Conservation (phyloP, 2,329 filamentous ascomycete species). For the Cercospora sp. region DNA sequence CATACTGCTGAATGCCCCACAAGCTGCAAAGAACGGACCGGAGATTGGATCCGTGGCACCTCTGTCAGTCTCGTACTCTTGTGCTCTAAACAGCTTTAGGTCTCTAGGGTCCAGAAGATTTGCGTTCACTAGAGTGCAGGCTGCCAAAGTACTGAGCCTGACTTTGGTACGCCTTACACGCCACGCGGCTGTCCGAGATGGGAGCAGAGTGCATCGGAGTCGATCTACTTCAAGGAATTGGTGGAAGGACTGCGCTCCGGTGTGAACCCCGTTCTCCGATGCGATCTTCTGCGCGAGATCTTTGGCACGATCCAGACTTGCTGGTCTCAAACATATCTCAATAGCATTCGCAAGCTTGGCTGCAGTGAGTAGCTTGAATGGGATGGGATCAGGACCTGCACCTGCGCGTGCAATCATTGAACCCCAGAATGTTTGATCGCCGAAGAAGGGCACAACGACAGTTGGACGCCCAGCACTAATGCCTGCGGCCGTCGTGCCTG, state of each 20-base stretch:
- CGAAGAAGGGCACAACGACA: slow-evolving; percentile 58
- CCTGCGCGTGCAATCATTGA: slow-evolving; percentile 52
- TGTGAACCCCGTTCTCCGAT: slow-evolving; percentile 44
- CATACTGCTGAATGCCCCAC: slow-evolving; percentile 76
- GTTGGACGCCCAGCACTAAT: slow-evolving; percentile 56
- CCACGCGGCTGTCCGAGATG: slow-evolving; percentile 72
- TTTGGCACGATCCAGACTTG: slow-evolving; percentile 41
- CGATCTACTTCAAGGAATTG: slow-evolving; percentile 59
- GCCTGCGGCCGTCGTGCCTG: slow-evolving; percentile 59
- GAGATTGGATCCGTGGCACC: slow-evolving; percentile 78
- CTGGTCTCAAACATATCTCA: slow-evolving; percentile 43
- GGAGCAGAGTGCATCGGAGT: slow-evolving; percentile 69
- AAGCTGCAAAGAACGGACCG: slow-evolving; percentile 71
- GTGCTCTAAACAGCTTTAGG: slow-evolving; percentile 64
- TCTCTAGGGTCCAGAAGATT: slow-evolving; percentile 67
- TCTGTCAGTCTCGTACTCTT: slow-evolving; percentile 74
- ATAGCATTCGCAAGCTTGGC: slow-evolving; percentile 51
- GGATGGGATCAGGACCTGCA: slow-evolving; percentile 53
- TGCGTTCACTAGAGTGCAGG: slow-evolving; percentile 65
- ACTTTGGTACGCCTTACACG: slow-evolving; percentile 67
- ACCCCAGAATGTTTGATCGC: slow-evolving; percentile 59
- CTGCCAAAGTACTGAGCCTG: slow-evolving; percentile 71
- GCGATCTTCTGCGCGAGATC: slow-evolving; percentile 46
- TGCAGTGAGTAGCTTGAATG: slow-evolving; percentile 47
- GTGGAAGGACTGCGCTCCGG: slow-evolving; percentile 50